Evolutionary conservation across 177 flowering plant genomes (phyloP).

Genomic region (Vitis hybrid): DNA sequence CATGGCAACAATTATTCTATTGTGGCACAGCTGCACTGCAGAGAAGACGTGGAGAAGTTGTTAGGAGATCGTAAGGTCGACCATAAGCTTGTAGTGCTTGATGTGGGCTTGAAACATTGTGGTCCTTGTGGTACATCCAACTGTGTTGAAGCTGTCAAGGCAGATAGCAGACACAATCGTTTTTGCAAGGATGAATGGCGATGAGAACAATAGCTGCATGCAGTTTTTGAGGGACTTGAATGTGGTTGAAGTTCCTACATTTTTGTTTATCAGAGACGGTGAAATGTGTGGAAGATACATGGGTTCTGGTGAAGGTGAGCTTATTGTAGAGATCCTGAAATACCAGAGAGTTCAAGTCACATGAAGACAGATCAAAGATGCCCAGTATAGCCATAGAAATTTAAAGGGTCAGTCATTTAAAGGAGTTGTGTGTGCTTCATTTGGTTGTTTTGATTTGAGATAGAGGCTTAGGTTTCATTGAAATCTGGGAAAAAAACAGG

Average conservation of each 20-base stretch:
- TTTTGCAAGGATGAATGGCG: conserved; percentile 96
- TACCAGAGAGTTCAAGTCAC: conserved; percentile 94
- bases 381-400: too few relatives aligned
- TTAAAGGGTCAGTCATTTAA: too few relatives aligned
- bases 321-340: conserved; percentile 88
- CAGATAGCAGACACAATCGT: conserved; percentile 75
- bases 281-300: conserved; percentile 81
- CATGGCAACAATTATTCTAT: conserved; percentile 80
- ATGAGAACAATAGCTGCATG: conserved; percentile 96
- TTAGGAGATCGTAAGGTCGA: conserved; percentile 52
- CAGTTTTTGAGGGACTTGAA: conserved; percentile 80
- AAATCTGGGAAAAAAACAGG: too few relatives aligned
- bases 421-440: too few relatives aligned
- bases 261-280: conserved; percentile 86
- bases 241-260: conserved; percentile 88
- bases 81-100: conserved; percentile 72
- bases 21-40: conserved; percentile 66
- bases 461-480: too few relatives aligned
- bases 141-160: conserved; percentile 79
- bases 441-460: too few relatives aligned
- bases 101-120: conserved; percentile 91
- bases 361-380: too few relatives aligned
- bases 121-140: conserved; percentile 96
- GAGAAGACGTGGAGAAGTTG: conserved; percentile 73
- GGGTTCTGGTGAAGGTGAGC: conserved; percentile 94